Evolutionary conservation across 106 monocot genomes (phyloP).

Genomic region (Dioscorea alata): DNA sequence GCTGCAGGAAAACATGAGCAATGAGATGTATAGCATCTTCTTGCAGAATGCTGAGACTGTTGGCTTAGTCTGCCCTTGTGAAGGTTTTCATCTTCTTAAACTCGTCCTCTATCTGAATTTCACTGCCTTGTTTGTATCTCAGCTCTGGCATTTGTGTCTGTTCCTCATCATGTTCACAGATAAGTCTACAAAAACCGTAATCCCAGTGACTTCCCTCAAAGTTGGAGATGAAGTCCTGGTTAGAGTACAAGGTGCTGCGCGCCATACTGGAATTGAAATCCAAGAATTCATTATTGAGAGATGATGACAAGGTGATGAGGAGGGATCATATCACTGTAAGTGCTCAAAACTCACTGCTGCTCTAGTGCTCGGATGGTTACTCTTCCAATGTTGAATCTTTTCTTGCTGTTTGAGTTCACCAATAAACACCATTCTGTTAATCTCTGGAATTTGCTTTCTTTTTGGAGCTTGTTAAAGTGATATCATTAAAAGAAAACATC

Average conservation of each 20-base stretch:
- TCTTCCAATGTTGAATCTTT: too few species aligned
- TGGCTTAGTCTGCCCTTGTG: slow-evolving; percentile 34
- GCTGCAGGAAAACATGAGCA: slow-evolving; percentile 20
- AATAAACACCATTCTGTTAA: too few species aligned
- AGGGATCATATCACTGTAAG: too few species aligned
- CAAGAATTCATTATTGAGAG: slow-evolving; percentile 64
- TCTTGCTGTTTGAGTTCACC: too few species aligned
- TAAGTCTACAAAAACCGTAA: slow-evolving; percentile 17
- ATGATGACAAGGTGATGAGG: slow-evolving; percentile 2
- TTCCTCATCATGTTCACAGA: slow-evolving; percentile 1
- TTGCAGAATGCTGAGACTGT: slow-evolving; percentile 73
- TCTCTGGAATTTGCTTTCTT: too few species aligned
- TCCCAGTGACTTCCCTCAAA: slow-evolving; percentile 60
- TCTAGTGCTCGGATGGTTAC: too few species aligned
- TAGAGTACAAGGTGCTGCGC: slow-evolving; percentile 51
- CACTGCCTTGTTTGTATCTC: neutral
- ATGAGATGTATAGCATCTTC: slow-evolving; percentile 46
- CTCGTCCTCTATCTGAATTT: neutral
- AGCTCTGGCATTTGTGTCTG: neutral
- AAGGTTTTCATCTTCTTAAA: slow-evolving; percentile 18
- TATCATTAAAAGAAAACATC: too few species aligned
- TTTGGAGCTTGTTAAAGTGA: too few species aligned
- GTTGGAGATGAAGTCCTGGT: slow-evolving; percentile 44
- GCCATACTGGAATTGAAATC: slow-evolving; percentile 64
- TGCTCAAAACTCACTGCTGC: too few species aligned